Evolutionary conservation across 2,329 filamentous ascomycete species (phyloP).

Genomic region (Paracoccidioides lutzii): DNA sequence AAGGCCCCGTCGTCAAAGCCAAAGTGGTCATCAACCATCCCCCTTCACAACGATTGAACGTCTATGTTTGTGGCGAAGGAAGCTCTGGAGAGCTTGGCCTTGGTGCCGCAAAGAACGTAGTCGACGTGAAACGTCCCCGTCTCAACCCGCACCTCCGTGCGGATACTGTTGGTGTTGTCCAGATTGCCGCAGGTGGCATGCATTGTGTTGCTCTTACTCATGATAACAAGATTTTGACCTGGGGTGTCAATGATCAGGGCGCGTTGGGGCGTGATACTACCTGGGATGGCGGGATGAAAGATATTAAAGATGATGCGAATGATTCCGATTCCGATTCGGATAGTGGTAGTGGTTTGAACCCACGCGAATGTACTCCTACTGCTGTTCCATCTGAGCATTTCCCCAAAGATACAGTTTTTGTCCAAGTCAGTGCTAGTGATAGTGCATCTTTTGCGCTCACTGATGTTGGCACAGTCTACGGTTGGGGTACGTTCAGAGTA

Average conservation of each 20-base stretch:
- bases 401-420: conserved; percentile 42
- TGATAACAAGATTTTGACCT: conserved; percentile 70
- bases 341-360: conserved; percentile 42
- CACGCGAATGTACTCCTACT: conserved; percentile 42
- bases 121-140: conserved; percentile 64
- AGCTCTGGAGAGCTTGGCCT: conserved; percentile 72
- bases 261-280: conserved; percentile 63
- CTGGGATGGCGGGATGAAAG: conserved; percentile 51
- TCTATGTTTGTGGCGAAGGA: conserved; percentile 72
- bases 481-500: conserved; percentile 51
- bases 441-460: conserved; percentile 49
- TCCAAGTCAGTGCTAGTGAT: conserved; percentile 46
- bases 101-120: conserved; percentile 50
- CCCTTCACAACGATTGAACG: conserved; percentile 46
- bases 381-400: conserved; percentile 37
- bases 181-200: conserved; percentile 70
- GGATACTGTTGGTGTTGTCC: conserved; percentile 52
- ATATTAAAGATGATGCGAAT: conserved; percentile 39
- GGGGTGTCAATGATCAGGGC: conserved; percentile 79
- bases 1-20: conserved; percentile 14
- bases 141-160: conserved; percentile 49
- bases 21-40: conserved; percentile 46
- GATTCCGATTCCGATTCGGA: conserved; percentile 39
- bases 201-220: conserved; percentile 63
- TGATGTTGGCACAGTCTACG: conserved; percentile 47